A percentile compares a stretch with the other conserved stretches of the same genome.
phyloP scores from a whole-genome alignment of 1,284 basidiomycete genomes.

The Thelephora terrestris region DNA sequence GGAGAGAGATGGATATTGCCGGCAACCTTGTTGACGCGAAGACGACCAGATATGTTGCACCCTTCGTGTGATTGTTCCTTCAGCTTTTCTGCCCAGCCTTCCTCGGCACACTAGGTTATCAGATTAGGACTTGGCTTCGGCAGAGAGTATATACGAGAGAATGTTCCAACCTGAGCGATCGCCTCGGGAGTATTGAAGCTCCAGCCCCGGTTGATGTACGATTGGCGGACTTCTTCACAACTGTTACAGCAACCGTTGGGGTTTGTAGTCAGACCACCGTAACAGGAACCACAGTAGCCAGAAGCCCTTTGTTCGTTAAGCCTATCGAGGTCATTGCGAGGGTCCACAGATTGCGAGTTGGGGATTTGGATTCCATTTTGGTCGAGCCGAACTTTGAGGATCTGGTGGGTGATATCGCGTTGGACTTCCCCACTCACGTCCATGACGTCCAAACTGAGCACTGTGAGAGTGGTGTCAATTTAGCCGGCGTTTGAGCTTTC shows the following conservation, averaged over 20 bases:
- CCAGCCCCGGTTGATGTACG: slow-evolving; percentile 92
- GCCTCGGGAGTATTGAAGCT: slow-evolving; percentile 86
- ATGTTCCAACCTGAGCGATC: slow-evolving; percentile 74
- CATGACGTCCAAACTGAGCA: slow-evolving; percentile 93
- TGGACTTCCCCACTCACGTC: slow-evolving; percentile 96
- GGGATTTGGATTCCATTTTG: slow-evolving; percentile 50
- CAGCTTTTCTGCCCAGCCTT: slow-evolving; percentile 93
- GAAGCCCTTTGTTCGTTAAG: slow-evolving; percentile 52
- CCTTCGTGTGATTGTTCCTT: slow-evolving; percentile 90
- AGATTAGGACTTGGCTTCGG: neutral
- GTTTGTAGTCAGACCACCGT: slow-evolving; percentile 73
- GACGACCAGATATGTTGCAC: slow-evolving; percentile 85
- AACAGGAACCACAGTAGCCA: slow-evolving; percentile 93
- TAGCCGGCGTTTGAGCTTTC: neutral
- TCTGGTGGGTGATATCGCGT: slow-evolving; percentile 82
- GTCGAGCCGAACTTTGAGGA: slow-evolving; percentile 76
- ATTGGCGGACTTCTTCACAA: slow-evolving; percentile 89
- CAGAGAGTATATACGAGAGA: neutral
- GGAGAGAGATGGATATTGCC: slow-evolving; percentile 86
- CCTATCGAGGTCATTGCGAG: slow-evolving; percentile 81
- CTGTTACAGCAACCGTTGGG: slow-evolving; percentile 88
- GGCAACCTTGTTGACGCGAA: slow-evolving; percentile 95
- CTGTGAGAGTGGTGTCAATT: slow-evolving; percentile 28
- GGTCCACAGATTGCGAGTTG: slow-evolving; percentile 46
- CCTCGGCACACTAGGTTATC: slow-evolving; percentile 70